phyloP scores from a whole-genome alignment of 345 rosid species.

The Alliaria petiolata region DNA sequence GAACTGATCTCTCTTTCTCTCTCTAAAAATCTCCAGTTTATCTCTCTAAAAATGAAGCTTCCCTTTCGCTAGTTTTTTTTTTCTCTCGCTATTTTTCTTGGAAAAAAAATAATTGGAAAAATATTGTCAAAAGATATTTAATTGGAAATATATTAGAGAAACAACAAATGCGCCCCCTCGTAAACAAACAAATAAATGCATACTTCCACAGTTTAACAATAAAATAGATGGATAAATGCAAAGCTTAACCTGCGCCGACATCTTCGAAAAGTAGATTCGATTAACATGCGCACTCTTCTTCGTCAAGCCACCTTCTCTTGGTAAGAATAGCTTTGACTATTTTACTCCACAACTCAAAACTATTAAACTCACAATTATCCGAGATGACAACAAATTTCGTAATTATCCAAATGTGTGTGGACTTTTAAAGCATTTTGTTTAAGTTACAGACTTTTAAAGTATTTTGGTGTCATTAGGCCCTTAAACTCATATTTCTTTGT shows the following conservation, averaged over 20 bases:
- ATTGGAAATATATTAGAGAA: not conserved
- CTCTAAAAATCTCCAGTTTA: conserved; percentile 18
- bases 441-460: no score
- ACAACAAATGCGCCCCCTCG: not conserved
- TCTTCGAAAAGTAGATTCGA: conserved; percentile 46
- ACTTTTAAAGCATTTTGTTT: no score
- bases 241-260: conserved; percentile 53
- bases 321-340: conserved; percentile 27
- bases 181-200: conserved; percentile 11
- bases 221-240: not conserved
- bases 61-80: conserved; percentile 14
- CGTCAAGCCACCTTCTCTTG: conserved; percentile 52
- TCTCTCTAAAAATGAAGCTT: conserved; percentile 26
- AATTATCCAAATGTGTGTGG: not conserved
- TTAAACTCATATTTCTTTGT: not conserved
- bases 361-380: not conserved
- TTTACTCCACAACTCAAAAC: not conserved
- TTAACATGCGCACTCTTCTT: conserved; percentile 70
- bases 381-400: not conserved
- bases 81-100: not conserved
- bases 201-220: not conserved
- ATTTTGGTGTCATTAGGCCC: not conserved
- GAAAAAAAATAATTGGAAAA: not conserved
- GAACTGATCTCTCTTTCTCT: conserved; percentile 35
- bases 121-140: not conserved